Base-by-base conservation (phyloP, 1,284 basidiomycete species). In the Ceratobasidium sp. region DNA sequence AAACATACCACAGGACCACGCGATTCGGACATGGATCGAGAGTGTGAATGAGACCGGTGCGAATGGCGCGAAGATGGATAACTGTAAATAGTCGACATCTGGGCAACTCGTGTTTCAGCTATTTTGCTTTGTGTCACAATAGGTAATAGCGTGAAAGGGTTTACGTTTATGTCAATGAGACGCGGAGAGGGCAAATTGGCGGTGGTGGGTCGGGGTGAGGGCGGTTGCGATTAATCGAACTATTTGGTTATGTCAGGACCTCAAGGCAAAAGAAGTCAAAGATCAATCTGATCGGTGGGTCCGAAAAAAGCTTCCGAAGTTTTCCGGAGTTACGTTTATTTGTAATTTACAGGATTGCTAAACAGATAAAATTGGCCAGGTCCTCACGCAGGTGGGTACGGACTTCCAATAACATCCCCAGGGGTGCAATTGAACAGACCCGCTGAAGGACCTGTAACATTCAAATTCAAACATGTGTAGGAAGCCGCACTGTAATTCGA, bases 11-110 rank as follows among this genome's bases (percentile, higher is more conserved):
- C 60, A 7, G 60, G 60, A n/a, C 60, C 60, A 54, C 60, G 60
- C 50, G 60, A 36, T 7, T 64, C 60, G 9, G 60, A 64, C 60
- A 64, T 64, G 36, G 60, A 53, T 21, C 60, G 60, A 39, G 60
- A 64, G 27, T 58, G 60, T 1, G 60, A 64, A 46, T 44, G 60
- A 11, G 60, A 64, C 19, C 59, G 59, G 33, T 62, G 59, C 9
- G 59, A 60, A n/a, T 42, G 39, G 16, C 27, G 49, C 29, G 47
- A 49, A 19, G 60, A n/a, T 19, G 33, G 49, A 39, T 64, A 44
- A 23, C 60, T 64, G 19, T 64, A 54, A 11, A 64, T 41, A 36
- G 60, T 64, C 23, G 60, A 64, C 60, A 64, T 64, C 36, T 8
- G 47, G 50, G 53, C 29, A 50, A 21, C 57, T 52, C 47, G 59